Base-by-base conservation (phyloP, 2,329 filamentous ascomycete genomes). In the Neonectria ditissima region DNA sequence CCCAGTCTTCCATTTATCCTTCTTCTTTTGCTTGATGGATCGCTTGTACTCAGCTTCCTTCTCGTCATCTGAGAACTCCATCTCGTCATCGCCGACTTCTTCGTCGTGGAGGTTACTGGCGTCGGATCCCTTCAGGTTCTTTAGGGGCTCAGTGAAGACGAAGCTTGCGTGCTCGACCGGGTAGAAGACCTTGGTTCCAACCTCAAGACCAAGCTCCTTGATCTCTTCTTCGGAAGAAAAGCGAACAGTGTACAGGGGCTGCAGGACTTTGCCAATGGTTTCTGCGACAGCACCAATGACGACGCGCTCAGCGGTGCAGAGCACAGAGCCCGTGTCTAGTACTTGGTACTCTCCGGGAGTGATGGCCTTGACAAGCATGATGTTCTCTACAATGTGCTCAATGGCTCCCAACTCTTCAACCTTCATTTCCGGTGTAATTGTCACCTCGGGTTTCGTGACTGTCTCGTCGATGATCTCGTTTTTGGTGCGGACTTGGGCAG, bases 1-100 rank as follows among this genome's bases (percentile, higher is more conserved):
- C 22, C 78, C 83, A 55, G 79, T 81, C 65, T 81, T 82, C 73
- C 73, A 77, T 64, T 77, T 79, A 30, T 82, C 82, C 74, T 83
- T 87, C 72, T 86, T 88, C 78, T 91, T 91, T 66, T 89, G 85
- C 79, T 94, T 94, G 55, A 88, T 72, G 63, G 86, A 85, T 60
- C 87, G 82, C 80, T 91, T 97, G 76, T 93, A 89, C 71, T 94
- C 92, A 8, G 91, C 91, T 79, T 99, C 96, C 70, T 92, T 92
- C 79, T 99, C 96, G 73, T 99, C 96, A 70, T 99, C 96, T 0
- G 95, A 97, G 77, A 98, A 98, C 75, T 98, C 96, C 71, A 93
- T 87, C 76, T 98, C 95, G 39, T 97, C 92, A 32, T 92, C 91
- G 16, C 82, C 89, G 8, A 94, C 86, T 80, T 98, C 95, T 77